phyloP scores from a whole-genome alignment of 768 basidiomycete species.

The Leccinum disarticulatum region DNA sequence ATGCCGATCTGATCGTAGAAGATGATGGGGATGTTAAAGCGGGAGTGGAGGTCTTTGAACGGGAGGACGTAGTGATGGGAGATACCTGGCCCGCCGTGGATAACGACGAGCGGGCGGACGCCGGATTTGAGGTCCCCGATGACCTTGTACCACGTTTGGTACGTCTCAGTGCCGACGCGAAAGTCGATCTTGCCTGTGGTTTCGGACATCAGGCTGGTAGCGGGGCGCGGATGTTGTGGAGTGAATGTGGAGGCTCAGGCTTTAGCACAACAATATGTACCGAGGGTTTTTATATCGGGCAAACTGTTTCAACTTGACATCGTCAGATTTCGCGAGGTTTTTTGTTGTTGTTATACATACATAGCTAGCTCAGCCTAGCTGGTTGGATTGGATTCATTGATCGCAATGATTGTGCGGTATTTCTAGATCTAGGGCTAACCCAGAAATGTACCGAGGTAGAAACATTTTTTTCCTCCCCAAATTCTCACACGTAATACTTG shows the following conservation, averaged over 20 bases:
- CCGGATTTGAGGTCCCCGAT: constrained; percentile 39
- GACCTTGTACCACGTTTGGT: constrained; percentile 46
- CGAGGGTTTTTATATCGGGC: no score
- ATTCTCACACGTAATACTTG: background rate
- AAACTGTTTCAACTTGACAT: no score
- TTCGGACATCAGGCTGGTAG: constrained; percentile 17
- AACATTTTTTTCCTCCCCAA: background rate
- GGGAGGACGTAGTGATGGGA: constrained; percentile 43
- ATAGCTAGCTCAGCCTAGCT: no score
- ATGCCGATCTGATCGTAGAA: constrained; percentile 55
- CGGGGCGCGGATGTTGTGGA: no score
- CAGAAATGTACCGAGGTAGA: background rate
- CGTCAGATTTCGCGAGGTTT: no score
- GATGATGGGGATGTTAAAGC: constrained; percentile 39
- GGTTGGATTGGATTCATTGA: no score
- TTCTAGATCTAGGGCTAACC: background rate
- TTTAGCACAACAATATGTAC: no score
- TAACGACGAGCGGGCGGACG: constrained; percentile 36
- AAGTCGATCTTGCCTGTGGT: constrained; percentile 25
- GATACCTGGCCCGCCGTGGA: constrained; percentile 48
- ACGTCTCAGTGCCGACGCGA: constrained; percentile 20
- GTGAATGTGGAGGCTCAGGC: no score
- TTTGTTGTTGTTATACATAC: no score
- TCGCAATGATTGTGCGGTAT: no score
- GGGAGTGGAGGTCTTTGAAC: constrained; percentile 33